Percentiles rank a stretch among this genome's conserved stretches.
Evolutionary conservation across 2,329 filamentous ascomycete species (phyloP).

Genomic region (Penicillium sp.): DNA sequence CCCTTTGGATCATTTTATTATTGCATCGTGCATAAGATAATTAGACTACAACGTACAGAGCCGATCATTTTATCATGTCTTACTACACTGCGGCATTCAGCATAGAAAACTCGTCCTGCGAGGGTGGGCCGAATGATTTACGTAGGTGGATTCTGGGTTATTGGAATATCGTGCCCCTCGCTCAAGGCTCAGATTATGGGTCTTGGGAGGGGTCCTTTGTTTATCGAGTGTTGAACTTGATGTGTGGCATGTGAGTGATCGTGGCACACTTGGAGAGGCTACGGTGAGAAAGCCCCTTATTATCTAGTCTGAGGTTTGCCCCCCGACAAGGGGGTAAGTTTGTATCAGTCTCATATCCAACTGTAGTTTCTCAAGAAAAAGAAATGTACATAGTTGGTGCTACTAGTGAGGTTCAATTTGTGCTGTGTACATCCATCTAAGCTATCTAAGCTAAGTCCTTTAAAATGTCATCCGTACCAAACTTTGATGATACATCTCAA

Average conservation of each 20-base stretch:
- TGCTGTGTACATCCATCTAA: too few species aligned
- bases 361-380: background rate
- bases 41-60: constrained; percentile 8
- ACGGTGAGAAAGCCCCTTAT: constrained; percentile 5
- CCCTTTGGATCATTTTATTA: constrained; percentile 1
- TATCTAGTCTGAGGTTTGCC: background rate
- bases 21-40: background rate
- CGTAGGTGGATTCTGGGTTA: background rate
- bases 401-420: too few species aligned
- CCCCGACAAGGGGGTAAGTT: constrained; percentile 2
- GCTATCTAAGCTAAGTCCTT: too few species aligned
- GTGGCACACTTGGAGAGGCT: constrained; percentile 17
- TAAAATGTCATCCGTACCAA: too few species aligned
- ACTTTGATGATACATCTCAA: constrained; percentile 9
- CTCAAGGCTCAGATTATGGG: background rate
- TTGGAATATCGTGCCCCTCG: constrained; percentile 7
- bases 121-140: constrained; percentile 4
- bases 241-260: constrained; percentile 29
- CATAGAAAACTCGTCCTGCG: background rate
- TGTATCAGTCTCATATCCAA: constrained; percentile 1
- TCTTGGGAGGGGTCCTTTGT: constrained; percentile 10
- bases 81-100: too few species aligned
- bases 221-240: constrained; percentile 17
- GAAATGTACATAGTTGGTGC: too few species aligned
- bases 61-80: constrained; percentile 5